A percentile compares a stretch with the other conserved stretches of the same genome.
Conservation (phyloP, 352 stramenopile genomes). For the Globisporangium ultimum region DNA sequence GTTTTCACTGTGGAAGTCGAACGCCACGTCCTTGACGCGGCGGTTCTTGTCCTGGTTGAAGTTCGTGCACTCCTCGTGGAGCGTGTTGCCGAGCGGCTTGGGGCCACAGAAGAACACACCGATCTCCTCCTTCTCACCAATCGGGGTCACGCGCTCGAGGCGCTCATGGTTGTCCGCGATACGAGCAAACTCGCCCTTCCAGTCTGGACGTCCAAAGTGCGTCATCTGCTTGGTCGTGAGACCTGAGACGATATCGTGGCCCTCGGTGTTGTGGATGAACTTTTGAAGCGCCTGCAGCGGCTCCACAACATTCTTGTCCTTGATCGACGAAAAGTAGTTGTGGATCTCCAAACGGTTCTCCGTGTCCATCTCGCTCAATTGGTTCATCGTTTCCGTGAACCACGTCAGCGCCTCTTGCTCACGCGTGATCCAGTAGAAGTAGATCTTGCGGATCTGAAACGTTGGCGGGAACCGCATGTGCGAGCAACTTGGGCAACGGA, state of each 20-base stretch:
- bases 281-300: conserved; percentile 68
- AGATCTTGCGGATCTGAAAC: conserved; percentile 75
- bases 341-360: conserved; percentile 78
- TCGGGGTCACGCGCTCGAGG: conserved; percentile 22
- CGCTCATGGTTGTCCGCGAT: conserved; percentile 43
- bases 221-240: conserved; percentile 71
- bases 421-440: conserved; percentile 84
- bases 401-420: conserved; percentile 71
- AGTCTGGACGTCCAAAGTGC: conserved; percentile 76
- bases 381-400: conserved; percentile 84
- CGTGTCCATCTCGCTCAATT: conserved; percentile 66
- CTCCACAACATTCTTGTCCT: conserved; percentile 47
- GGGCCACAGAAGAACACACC: conserved; percentile 81
- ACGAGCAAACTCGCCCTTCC: conserved; percentile 57
- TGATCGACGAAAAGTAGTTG: conserved; percentile 81
- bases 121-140: conserved; percentile 52
- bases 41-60: conserved; percentile 50
- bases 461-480: conserved; percentile 57
- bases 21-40: conserved; percentile 34
- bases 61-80: conserved; percentile 55
- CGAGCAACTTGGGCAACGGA: conserved; percentile 45
- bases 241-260: conserved; percentile 69
- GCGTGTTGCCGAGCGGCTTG: conserved; percentile 44
- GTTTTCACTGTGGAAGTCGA: conserved; percentile 72
- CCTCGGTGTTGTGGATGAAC: conserved; percentile 63